Evolutionary conservation across 106 monocot genomes (phyloP).

Genomic region (Dendrobium huoshanense): DNA sequence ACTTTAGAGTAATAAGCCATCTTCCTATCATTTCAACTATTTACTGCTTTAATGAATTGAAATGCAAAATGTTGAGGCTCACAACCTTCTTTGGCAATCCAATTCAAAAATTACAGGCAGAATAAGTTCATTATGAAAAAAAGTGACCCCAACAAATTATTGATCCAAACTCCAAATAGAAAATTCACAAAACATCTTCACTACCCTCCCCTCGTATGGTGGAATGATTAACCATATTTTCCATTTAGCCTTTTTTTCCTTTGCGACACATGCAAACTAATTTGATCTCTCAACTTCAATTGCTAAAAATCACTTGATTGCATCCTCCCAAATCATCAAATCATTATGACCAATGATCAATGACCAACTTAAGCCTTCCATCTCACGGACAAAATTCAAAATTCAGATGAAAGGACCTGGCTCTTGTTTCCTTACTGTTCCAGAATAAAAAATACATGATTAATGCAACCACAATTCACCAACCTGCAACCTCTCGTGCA

Average conservation of each 20-base stretch:
- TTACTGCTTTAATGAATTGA: neutral
- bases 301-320: neutral
- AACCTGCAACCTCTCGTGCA: constrained; percentile 93
- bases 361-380: neutral
- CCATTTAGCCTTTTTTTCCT: neutral
- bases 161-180: too few relatives aligned
- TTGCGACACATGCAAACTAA: neutral
- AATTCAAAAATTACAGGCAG: too few relatives aligned
- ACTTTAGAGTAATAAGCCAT: neutral
- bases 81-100: too few relatives aligned
- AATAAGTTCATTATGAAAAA: too few relatives aligned
- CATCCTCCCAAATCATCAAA: neutral
- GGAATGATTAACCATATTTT: neutral
- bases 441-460: neutral
- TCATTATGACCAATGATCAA: neutral
- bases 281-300: neutral
- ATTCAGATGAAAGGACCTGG: neutral
- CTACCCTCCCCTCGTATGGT: neutral
- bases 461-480: neutral
- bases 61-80: neutral
- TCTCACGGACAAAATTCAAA: neutral
- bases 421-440: neutral
- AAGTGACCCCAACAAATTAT: too few relatives aligned
- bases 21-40: neutral
- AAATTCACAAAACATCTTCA: too few relatives aligned